phyloP scores from a whole-genome alignment of 2,329 filamentous ascomycete species.

The Colletotrichum gloeosporioides region DNA sequence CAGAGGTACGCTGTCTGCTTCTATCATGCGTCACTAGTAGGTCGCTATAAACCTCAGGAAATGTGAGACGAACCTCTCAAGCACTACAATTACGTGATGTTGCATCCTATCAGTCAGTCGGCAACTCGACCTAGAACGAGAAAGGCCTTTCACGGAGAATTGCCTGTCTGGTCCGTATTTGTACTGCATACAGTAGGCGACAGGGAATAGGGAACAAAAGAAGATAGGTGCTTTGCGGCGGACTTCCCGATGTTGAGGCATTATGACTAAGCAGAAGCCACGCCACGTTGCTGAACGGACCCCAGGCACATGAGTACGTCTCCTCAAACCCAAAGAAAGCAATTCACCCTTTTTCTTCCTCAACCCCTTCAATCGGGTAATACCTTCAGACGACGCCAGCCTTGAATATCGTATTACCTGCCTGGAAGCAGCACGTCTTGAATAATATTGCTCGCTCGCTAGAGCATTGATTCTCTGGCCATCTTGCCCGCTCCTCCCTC shows the following conservation, averaged over 20 bases:
- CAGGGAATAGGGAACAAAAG: background rate
- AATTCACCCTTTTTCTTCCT: background rate
- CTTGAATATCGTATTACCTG: constrained; percentile 23
- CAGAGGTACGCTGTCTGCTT: background rate
- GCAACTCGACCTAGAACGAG: background rate
- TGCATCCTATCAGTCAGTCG: background rate
- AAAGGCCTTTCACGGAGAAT: background rate
- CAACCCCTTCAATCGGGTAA: constrained; percentile 12
- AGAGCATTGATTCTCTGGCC: background rate
- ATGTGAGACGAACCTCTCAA: background rate
- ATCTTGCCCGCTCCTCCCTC: background rate
- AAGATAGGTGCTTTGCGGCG: background rate
- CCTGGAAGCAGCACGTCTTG: constrained; percentile 20
- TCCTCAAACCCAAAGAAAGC: constrained; percentile 5
- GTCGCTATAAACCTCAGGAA: background rate
- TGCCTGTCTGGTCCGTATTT: background rate
- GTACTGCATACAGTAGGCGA: background rate
- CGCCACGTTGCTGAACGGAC: constrained; percentile 19
- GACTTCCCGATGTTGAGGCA: background rate
- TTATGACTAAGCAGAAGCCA: constrained; percentile 13
- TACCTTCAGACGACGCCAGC: constrained; percentile 20
- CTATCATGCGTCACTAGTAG: background rate
- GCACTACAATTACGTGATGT: background rate
- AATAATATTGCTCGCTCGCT: constrained; percentile 11
- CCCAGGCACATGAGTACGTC: background rate